Evolutionary conservation across 768 basidiomycete species (phyloP), one percentile per base, ranked within the genome.

Genomic region (Chalciporus sphaerocephalus): DNA sequence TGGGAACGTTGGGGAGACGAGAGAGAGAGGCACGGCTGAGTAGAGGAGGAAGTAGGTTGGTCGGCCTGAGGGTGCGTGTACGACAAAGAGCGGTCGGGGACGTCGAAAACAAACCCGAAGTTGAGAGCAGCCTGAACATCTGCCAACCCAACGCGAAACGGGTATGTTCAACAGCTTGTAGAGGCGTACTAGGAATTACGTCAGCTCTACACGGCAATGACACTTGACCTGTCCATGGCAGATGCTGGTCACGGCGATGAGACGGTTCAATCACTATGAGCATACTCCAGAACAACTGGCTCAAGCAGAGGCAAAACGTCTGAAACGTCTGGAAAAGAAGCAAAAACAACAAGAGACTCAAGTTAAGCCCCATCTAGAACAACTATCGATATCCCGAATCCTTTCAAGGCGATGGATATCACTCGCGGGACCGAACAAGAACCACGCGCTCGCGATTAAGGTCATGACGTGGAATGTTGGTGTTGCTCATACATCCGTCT

Each of bases 381-480:
- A 5, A 5, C 27, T 7, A 15, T 34, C n/a, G 6, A 44, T 6
- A 16, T 32, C 45, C 24, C 55, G 44, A 34, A 55, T 53, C 40
- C 56, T 57, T 34, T 25, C 40, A 44, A 64, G 54, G 60, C 54
- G 32, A 47, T 79, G 78, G 76, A 30, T 69, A 35, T 52, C 57
- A 11, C 53, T 69, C 23, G 43, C 51, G 4, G 30, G 17, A 3
- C 40, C 38, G 2, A n/a, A 21, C 22, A 36, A 39, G 6, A 30
- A 3, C 17, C 38, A 18, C 18, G 6, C 44, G n/a, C 38, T 8
- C 27, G 12, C 51, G 21, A 47, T 82, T 50, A 87, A 72, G 58
- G 61, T 92, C 40, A 71, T 88, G 70, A 85, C 85, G 5, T 92
- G 89, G 88, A 92, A 92, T 71, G 87, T 92, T 47, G 52, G 87